phyloP scores from a whole-genome alignment of 345 rosid species.

The Citrus medica region DNA sequence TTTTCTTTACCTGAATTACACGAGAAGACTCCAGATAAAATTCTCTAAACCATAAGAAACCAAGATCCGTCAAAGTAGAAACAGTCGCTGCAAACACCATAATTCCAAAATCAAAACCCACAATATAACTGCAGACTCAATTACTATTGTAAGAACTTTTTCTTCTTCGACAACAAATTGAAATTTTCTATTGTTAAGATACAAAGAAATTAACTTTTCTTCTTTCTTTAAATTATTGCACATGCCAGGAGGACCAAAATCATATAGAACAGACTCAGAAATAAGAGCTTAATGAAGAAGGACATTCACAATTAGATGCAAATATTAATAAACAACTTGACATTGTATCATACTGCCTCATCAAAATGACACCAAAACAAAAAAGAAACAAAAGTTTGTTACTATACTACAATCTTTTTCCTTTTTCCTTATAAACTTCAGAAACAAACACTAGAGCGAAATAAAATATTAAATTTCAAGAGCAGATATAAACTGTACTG shows the following conservation, averaged over 20 bases:
- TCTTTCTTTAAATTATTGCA: not conserved
- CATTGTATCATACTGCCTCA: not conserved
- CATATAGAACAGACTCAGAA: not conserved
- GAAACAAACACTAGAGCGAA: not conserved
- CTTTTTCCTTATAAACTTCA: not conserved
- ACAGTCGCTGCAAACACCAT: slow-evolving; percentile 67
- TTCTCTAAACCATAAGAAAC: slow-evolving; percentile 99
- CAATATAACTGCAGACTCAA: not conserved
- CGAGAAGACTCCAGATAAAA: slow-evolving; percentile 99
- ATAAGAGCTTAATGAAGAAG: not conserved
- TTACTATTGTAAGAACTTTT: not conserved
- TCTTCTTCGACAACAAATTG: not conserved
- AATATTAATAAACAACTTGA: not conserved
- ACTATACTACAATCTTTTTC: not conserved
- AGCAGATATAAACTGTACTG: not conserved
- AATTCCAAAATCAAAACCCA: not conserved
- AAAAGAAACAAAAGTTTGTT: not conserved
- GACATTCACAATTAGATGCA: not conserved
- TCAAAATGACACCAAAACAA: not conserved
- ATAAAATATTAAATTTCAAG: not conserved
- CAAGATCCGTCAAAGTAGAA: slow-evolving; percentile 84
- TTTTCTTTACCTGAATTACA: slow-evolving; percentile 80
- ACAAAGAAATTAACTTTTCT: not conserved
- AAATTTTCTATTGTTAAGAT: not conserved
- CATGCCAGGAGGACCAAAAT: not conserved